Evolutionary conservation across 345 rosid species (phyloP).

Genomic region (Linum tenue): DNA sequence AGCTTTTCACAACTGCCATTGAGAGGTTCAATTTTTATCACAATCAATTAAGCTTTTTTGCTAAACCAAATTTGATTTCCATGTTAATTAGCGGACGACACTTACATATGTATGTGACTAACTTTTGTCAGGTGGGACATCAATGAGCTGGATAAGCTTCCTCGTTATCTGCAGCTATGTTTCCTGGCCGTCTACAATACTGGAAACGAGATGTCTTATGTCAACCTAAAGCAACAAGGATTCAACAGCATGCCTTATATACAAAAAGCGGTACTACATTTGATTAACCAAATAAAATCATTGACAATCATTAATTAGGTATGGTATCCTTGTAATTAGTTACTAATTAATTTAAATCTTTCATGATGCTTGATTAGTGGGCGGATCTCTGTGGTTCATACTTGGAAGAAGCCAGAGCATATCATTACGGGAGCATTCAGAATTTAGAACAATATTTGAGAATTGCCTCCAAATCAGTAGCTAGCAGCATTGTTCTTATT

Average conservation of each 20-base stretch:
- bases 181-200: constrained; percentile 4
- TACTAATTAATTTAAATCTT: too few species aligned
- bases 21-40: constrained; percentile 3
- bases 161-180: constrained; percentile 6
- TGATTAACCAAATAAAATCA: too few species aligned
- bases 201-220: constrained; percentile 4
- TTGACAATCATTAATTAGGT: too few species aligned
- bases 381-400: constrained; percentile 10
- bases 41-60: too few species aligned
- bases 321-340: too few species aligned
- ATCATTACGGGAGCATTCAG: constrained; percentile 2
- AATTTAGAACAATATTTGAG: constrained; percentile 15
- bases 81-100: too few species aligned
- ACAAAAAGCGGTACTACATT: constrained; percentile 5
- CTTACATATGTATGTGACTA: too few species aligned
- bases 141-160: not conserved
- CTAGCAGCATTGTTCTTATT: not conserved
- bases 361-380: too few species aligned
- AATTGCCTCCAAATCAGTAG: constrained; percentile 4
- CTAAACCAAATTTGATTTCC: too few species aligned
- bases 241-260: not conserved
- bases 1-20: constrained; percentile 18
- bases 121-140: constrained; percentile 1
- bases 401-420: constrained; percentile 12
- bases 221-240: constrained; percentile 3